A percentile compares a stretch with the other conserved stretches of the same genome.
phyloP scores from a whole-genome alignment of 2,329 filamentous ascomycete species.

The Penicillium sp. region DNA sequence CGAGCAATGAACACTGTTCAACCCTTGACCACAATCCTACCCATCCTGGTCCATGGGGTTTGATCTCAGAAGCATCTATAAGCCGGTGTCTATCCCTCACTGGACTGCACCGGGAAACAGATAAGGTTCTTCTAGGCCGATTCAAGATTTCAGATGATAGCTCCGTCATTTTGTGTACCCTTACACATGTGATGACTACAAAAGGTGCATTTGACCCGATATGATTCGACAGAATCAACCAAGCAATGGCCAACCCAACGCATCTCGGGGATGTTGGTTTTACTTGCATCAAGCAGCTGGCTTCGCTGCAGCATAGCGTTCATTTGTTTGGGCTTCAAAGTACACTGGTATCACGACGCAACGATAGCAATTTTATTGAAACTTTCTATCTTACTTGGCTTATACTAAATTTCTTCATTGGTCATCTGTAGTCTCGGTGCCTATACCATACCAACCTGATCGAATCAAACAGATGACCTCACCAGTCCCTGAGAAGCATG shows the following conservation, averaged over 20 bases:
- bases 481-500: slow-evolving; percentile 15
- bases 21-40: background rate
- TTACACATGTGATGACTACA: background rate
- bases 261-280: background rate
- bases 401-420: background rate
- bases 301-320: slow-evolving; percentile 10
- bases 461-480: background rate
- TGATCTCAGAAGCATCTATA: background rate
- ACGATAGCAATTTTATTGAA: slow-evolving; percentile 4
- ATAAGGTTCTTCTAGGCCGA: background rate
- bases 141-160: background rate
- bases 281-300: slow-evolving; percentile 8
- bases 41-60: background rate
- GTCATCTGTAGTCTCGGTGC: background rate
- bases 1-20: background rate
- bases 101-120: background rate
- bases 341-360: background rate
- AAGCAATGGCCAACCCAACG: background rate
- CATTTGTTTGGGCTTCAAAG: background rate
- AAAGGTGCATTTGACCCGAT: background rate
- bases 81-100: background rate
- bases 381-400: background rate
- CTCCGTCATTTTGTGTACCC: background rate
- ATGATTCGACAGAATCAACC: background rate
- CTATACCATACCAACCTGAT: background rate